Conservation (phyloP, 169 alveolate species). For the Plasmodium ovale region DNA sequence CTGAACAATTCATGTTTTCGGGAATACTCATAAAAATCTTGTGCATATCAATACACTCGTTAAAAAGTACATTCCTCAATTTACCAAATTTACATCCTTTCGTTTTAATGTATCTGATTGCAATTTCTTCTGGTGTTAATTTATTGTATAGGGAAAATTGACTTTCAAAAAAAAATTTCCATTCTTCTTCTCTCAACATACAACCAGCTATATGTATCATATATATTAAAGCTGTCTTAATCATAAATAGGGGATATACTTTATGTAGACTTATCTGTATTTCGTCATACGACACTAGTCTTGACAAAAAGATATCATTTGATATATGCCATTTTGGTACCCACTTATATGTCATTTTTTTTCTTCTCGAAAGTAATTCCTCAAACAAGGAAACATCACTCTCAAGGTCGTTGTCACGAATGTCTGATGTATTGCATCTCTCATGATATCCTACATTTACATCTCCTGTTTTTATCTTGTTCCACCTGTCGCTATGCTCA, state of each 20-base stretch:
- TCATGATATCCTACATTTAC: not conserved
- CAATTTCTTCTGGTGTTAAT: constrained; percentile 76
- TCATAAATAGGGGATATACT: constrained; percentile 65
- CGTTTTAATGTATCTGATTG: constrained; percentile 54
- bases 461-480: not conserved
- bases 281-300: constrained; percentile 75
- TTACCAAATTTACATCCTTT: constrained; percentile 46
- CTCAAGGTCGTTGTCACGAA: not conserved
- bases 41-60: constrained; percentile 52
- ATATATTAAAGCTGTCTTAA: constrained; percentile 71
- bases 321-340: constrained; percentile 77
- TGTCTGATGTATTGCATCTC: not conserved
- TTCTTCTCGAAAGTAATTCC: constrained; percentile 13
- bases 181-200: constrained; percentile 53
- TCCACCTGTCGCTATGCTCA: not conserved
- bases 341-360: constrained; percentile 60
- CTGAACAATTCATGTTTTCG: constrained; percentile 72
- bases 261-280: constrained; percentile 55
- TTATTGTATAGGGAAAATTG: constrained; percentile 53
- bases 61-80: constrained; percentile 14
- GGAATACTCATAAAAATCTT: constrained; percentile 70
- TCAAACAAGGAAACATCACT: constrained; percentile 1
- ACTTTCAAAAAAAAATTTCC: constrained; percentile 62
- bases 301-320: constrained; percentile 75
- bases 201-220: constrained; percentile 75